Conservation (phyloP, 352 stramenopile species). For the Phytophthora sansomeana region DNA sequence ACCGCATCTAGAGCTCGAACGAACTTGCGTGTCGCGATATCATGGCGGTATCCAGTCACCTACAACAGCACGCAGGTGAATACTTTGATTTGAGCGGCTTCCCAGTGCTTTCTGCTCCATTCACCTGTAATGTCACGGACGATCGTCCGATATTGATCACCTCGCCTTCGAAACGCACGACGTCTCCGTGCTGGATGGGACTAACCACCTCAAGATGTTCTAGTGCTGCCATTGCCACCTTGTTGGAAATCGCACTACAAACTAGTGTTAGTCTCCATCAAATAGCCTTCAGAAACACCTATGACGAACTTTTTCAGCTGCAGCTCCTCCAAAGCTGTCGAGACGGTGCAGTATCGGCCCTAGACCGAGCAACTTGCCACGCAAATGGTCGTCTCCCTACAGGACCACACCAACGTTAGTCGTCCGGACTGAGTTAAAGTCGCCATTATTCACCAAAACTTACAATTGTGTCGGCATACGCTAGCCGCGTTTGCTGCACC, state of each 20-base stretch:
- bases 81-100: neutral
- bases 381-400: conserved; percentile 57
- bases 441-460: neutral
- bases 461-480: conserved; percentile 61
- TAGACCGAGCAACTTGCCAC: conserved; percentile 56
- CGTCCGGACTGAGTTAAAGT: neutral
- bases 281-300: neutral
- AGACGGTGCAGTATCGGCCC: conserved; percentile 62
- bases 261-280: neutral
- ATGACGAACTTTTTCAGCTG: conserved; percentile 42
- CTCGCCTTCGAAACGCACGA: conserved; percentile 50
- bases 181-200: conserved; percentile 47
- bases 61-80: conserved; percentile 1
- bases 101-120: neutral
- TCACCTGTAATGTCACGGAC: conserved; percentile 45
- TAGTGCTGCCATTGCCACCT: conserved; percentile 26
- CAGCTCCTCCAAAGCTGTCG: conserved; percentile 49
- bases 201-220: conserved; percentile 45
- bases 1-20: conserved; percentile 43
- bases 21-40: conserved; percentile 35
- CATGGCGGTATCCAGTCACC: conserved; percentile 42
- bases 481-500: conserved; percentile 45
- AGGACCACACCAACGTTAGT: neutral
- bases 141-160: conserved; percentile 47
- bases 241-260: conserved; percentile 23